Base-by-base conservation (phyloP, 164 flowering plant species). In the Cinnamomum micranthum region DNA sequence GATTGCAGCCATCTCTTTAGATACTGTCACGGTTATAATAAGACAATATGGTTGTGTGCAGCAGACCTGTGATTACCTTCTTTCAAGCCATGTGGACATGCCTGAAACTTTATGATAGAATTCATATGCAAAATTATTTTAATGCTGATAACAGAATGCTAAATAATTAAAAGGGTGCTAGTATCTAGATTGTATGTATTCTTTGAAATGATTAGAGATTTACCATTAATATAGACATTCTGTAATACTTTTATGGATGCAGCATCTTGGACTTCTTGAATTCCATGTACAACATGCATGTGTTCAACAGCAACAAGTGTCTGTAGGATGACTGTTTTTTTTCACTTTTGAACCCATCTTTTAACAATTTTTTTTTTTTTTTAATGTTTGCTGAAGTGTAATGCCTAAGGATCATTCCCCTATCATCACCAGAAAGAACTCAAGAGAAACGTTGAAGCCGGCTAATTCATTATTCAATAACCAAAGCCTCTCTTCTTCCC, bases 401-500 rank as follows among this genome's bases (percentile, higher is more conserved):
- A 68, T 76, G 79, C 80, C 75, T 63, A 87, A 83, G 88, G 92
- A 86, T 71, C 89, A 82, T 3, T 82, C 81, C 51, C 78, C 88
- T 33, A 62, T 41, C 31, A 64, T 78, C 60, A 64, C 81, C 19
- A 81, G 73, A 65, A 76, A 75, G 76, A 83, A 78, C 76, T 79
- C 87, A 35, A 84, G 77, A 75, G 91, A 87, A 76, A 35, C 80
- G 50, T 72, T 71, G 47, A 87, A 77, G 74, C 90, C 96, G 47
- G 85, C 80, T 68, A 80, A 80, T 65, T 79, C 78, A 52, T 73
- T 75, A 6, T 75, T 81, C 72, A 82, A 68, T 72, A 79, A 80
- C 71, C 90, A 85, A 55, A 77, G 68, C 73, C 77, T 80, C 64
- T 71, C 91, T 65, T 73, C 90, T 70, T 88, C 97, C 28, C 89